Conservation (phyloP, 2,329 filamentous ascomycete species). For the Fusarium bulbicola region DNA sequence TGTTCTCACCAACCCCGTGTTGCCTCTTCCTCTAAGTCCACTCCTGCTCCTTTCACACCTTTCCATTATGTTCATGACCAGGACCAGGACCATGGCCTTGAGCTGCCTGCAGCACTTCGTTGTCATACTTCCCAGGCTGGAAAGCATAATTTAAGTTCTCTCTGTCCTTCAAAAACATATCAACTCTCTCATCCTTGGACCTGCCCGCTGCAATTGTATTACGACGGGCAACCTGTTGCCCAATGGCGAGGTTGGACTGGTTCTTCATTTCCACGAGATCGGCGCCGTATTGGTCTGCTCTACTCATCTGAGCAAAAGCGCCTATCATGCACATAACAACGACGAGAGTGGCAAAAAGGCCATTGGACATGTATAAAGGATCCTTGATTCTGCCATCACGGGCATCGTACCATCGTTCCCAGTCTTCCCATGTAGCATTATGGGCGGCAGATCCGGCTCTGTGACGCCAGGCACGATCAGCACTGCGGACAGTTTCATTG, state of each 20-base stretch:
- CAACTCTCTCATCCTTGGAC: conserved; percentile 73
- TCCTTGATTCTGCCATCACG: conserved; percentile 56
- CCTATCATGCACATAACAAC: conserved; percentile 74
- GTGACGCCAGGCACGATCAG: conserved; percentile 60
- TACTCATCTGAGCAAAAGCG: conserved; percentile 75
- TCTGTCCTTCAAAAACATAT: conserved; percentile 78
- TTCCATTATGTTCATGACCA: conserved; percentile 2
- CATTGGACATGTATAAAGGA: conserved; percentile 78
- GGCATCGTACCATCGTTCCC: conserved; percentile 80
- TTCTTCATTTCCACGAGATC: conserved; percentile 73
- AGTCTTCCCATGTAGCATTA: conserved; percentile 98
- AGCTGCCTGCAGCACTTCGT: conserved; percentile 13
- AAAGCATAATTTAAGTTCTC: conserved; percentile 58
- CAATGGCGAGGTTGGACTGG: conserved; percentile 72
- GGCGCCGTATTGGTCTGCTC: conserved; percentile 70
- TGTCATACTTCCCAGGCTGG: conserved; percentile 45
- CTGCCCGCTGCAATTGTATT: conserved; percentile 62
- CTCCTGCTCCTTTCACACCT: neutral
- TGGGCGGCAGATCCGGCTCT: conserved; percentile 58
- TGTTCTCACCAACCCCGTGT: conserved; percentile 23
- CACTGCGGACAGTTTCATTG: conserved; percentile 47
- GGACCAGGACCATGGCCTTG: neutral
- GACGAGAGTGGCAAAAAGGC: conserved; percentile 76
- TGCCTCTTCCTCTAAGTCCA: neutral
- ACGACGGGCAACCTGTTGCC: conserved; percentile 64